Percentiles rank a stretch among this genome's conserved stretches.
phyloP scores from a whole-genome alignment of 2,329 filamentous ascomycete genomes.

The Aspergillus felis region DNA sequence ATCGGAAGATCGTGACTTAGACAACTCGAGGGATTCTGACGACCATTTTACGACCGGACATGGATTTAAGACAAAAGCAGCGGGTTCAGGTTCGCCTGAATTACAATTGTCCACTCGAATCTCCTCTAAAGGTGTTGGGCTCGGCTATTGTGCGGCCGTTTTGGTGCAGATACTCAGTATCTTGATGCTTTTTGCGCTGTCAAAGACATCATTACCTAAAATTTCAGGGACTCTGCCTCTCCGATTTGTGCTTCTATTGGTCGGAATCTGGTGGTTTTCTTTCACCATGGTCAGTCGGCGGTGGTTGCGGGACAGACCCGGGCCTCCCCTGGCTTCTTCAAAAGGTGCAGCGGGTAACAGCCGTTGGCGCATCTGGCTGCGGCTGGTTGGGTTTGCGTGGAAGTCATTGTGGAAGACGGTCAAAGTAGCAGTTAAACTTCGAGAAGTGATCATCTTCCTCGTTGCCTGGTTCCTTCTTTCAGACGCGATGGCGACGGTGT shows the following conservation, averaged over 20 bases:
- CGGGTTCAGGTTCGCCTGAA: constrained; percentile 51
- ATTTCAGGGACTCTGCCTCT: constrained; percentile 73
- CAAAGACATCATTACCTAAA: constrained; percentile 42
- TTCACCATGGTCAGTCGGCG: constrained; percentile 80
- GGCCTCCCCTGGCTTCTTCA: constrained; percentile 56
- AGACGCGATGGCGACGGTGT: constrained; percentile 86
- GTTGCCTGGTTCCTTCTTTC: constrained; percentile 87
- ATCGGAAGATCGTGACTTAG: constrained; percentile 9
- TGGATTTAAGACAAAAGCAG: constrained; percentile 4
- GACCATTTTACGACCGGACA: constrained; percentile 3
- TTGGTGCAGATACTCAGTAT: constrained; percentile 79
- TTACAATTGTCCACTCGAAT: constrained; percentile 80
- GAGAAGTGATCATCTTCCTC: constrained; percentile 76
- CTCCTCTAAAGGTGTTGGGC: constrained; percentile 81
- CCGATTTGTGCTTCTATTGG: constrained; percentile 73
- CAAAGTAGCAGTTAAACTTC: constrained; percentile 64
- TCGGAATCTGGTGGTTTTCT: constrained; percentile 82
- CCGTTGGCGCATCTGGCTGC: constrained; percentile 51
- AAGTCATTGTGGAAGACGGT: constrained; percentile 73
- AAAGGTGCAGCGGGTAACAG: constrained; percentile 9
- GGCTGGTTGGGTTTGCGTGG: constrained; percentile 77
- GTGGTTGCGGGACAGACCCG: constrained; percentile 78
- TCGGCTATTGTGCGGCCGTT: constrained; percentile 80
- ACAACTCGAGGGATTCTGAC: constrained; percentile 20
- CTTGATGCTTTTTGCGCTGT: constrained; percentile 59